phyloP scores from a whole-genome alignment of 306 rosid species.

The Dalbergia cultrata region DNA sequence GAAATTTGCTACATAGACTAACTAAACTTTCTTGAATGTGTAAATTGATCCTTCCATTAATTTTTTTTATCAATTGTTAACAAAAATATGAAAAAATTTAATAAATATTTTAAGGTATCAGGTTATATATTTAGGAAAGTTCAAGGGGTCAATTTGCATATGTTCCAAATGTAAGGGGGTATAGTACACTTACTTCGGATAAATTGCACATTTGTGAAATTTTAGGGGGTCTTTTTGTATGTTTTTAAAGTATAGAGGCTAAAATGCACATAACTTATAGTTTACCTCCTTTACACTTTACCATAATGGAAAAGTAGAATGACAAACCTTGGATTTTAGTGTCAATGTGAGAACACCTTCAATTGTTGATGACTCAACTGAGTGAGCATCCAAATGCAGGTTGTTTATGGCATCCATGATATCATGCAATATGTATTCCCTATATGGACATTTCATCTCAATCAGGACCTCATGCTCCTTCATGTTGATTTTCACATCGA shows the following conservation, averaged over 20 bases:
- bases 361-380: conserved; percentile 72
- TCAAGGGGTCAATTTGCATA: too few species aligned
- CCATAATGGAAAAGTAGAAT: not conserved
- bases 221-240: too few species aligned
- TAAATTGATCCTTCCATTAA: too few species aligned
- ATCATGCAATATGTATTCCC: conserved; percentile 77
- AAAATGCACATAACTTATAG: not conserved
- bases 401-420: conserved; percentile 74
- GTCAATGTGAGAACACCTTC: conserved; percentile 73
- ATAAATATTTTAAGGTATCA: too few species aligned
- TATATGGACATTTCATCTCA: conserved; percentile 81
- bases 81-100: too few species aligned
- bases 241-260: not conserved
- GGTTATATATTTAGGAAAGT: too few species aligned
- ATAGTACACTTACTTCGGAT: too few species aligned
- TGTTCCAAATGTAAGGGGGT: too few species aligned
- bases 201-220: too few species aligned
- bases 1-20: too few species aligned
- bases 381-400: conserved; percentile 74
- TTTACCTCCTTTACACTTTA: not conserved
- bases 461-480: conserved; percentile 71
- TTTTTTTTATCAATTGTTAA: too few species aligned
- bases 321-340: conserved; percentile 83
- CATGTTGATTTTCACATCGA: conserved; percentile 67
- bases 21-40: too few species aligned